Conservation (phyloP, 768 basidiomycete genomes). For the Auricularia auricula-judae region DNA sequence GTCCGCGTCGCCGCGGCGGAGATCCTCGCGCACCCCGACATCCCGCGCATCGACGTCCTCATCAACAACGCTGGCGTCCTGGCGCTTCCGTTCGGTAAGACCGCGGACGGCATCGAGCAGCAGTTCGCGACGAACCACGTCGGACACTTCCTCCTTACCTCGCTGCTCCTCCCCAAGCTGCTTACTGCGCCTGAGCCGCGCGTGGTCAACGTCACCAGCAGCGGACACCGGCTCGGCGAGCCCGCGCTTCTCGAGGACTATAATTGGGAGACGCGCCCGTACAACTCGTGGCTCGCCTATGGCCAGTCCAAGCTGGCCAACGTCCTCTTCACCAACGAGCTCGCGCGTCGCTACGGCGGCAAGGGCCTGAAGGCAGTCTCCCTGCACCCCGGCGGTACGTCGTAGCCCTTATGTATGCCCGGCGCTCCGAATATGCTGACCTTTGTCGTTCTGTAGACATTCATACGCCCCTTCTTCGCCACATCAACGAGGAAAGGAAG, state of each 20-base stretch:
- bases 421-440: not conserved
- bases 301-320: constrained; percentile 10
- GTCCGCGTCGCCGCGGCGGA: constrained; percentile 3
- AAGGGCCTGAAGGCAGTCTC: not conserved
- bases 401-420: not conserved
- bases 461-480: not conserved
- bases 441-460: not conserved
- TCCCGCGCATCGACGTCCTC: constrained; percentile 5
- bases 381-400: not conserved
- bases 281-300: not conserved
- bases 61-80: constrained; percentile 4
- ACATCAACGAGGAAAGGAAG: not conserved
- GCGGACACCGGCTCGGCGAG: not conserved
- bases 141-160: constrained; percentile 6
- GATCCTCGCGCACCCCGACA: not conserved
- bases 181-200: not conserved
- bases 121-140: constrained; percentile 9
- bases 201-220: not conserved
- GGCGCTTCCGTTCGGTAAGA: not conserved
- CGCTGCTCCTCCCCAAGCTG: constrained; percentile 4
- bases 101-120: constrained; percentile 3
- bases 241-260: not conserved
- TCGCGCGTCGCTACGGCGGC: not conserved
- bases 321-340: constrained; percentile 11
- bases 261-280: not conserved